A percentile compares a stretch with the other conserved stretches of the same genome.
Evolutionary conservation across 2,329 filamentous ascomycete genomes (phyloP).

Genomic region (Verticillium dahliae): DNA sequence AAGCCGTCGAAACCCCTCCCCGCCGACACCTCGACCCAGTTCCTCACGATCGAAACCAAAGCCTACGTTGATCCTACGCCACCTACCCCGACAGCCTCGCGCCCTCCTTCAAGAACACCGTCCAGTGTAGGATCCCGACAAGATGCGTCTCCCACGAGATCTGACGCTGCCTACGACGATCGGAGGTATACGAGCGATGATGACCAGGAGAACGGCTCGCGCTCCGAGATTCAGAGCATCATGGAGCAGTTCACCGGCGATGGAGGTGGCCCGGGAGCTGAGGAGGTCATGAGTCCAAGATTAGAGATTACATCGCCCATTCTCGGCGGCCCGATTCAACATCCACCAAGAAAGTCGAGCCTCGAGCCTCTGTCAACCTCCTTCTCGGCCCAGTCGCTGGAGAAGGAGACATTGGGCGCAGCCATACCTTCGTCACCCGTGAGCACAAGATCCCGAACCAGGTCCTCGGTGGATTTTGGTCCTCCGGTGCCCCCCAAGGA

Average conservation of each 20-base stretch:
- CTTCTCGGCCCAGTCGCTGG: conserved; percentile 32
- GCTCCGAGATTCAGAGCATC: conserved; percentile 89
- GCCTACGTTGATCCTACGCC: conserved; percentile 53
- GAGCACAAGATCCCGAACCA: conserved; percentile 28
- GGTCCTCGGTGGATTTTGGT: conserved; percentile 36
- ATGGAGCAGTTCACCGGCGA: conserved; percentile 91
- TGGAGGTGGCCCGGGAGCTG: conserved; percentile 61
- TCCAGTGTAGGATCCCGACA: conserved; percentile 46
- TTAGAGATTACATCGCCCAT: conserved; percentile 77
- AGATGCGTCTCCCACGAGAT: conserved; percentile 46
- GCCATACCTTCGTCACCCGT: conserved; percentile 25
- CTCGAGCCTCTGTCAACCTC: conserved; percentile 62
- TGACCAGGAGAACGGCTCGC: conserved; percentile 61
- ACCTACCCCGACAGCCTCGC: conserved; percentile 46
- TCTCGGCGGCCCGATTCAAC: conserved; percentile 57
- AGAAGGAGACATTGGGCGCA: not conserved
- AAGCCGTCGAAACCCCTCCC: conserved; percentile 35
- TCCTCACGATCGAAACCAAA: conserved; percentile 39
- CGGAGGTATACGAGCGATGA: conserved; percentile 52
- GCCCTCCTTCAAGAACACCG: conserved; percentile 52
- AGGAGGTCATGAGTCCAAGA: conserved; percentile 89
- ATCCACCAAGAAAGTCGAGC: conserved; percentile 81
- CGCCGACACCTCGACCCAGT: conserved; percentile 29
- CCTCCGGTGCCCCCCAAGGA: conserved; percentile 58
- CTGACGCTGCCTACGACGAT: conserved; percentile 51